These are phyloP conservation scores for Eleusine indica DNA, from an alignment of 176 grass and related monocot species.

Conservation along the genomic window DNA sequence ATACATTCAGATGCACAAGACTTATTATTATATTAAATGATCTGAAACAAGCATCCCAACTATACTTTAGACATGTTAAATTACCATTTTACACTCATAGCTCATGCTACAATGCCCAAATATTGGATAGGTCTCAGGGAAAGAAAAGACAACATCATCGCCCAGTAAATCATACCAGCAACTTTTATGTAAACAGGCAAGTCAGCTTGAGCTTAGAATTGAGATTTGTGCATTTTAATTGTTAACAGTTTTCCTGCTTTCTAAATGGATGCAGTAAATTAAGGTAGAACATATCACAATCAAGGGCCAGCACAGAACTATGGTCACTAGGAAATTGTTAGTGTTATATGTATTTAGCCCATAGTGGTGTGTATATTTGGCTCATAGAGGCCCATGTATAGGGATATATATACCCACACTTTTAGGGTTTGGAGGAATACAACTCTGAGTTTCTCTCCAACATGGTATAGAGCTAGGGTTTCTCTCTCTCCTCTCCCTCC, in stretches of 20 bases:
- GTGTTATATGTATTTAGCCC: no score
- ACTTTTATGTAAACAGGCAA: slow-evolving; percentile 8
- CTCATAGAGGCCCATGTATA: no score
- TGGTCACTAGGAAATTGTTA: no score
- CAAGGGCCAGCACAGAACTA: background rate
- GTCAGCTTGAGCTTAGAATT: background rate
- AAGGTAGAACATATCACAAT: background rate
- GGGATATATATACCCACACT: no score
- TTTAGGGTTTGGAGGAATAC: no score
- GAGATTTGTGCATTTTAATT: slow-evolving; percentile 32
- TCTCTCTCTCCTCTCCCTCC: no score
- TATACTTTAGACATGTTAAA: slow-evolving; percentile 1
- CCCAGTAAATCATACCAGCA: slow-evolving; percentile 6
- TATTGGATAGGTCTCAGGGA: background rate
- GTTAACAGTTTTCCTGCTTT: slow-evolving; percentile 16
- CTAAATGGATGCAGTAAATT: background rate
- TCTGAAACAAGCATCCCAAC: slow-evolving; percentile 15
- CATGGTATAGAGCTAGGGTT: no score
- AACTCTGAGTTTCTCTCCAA: no score
- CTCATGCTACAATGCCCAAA: slow-evolving; percentile 14
- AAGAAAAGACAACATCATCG: background rate
- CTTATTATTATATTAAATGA: background rate
- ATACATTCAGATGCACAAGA: slow-evolving; percentile 22
- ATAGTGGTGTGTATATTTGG: background rate
- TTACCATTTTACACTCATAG: slow-evolving; percentile 25